Percentiles rank a stretch among this genome's conserved stretches.
Conservation (phyloP, 306 rosid genomes). For the Betula pendula region DNA sequence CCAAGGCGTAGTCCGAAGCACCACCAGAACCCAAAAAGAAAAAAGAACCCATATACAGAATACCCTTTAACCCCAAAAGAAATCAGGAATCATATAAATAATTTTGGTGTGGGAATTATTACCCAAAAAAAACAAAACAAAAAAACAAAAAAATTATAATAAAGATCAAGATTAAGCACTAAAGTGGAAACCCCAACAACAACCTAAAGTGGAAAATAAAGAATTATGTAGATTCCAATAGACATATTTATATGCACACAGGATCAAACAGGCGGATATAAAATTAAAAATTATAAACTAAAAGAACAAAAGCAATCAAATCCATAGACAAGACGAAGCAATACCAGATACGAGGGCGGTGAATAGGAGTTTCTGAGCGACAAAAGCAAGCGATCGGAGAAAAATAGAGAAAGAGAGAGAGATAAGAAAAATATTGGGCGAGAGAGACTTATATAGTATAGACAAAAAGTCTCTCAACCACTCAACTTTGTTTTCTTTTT, state of each 20-base stretch:
- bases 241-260: not conserved
- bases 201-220: not conserved
- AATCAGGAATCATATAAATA: not conserved
- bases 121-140: too few species aligned
- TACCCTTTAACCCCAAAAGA: not conserved
- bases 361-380: not conserved
- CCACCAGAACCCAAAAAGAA: not conserved
- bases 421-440: not conserved
- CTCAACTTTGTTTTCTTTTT: not conserved
- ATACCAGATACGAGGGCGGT: slow-evolving; percentile 1
- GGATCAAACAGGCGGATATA: not conserved
- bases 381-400: not conserved
- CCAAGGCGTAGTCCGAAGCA: too few species aligned
- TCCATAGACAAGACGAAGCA: not conserved
- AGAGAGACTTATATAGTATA: slow-evolving; percentile 13
- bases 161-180: not conserved
- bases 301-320: not conserved
- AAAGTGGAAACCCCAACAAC: not conserved
- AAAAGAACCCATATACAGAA: not conserved
- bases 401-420: not conserved
- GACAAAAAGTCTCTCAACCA: slow-evolving; percentile 28
- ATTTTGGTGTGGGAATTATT: too few species aligned
- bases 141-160: too few species aligned
- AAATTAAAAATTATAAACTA: not conserved
- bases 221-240: not conserved